Base-by-base conservation (phyloP, 805 yeast genomes). In the Candida endomychidarum region DNA sequence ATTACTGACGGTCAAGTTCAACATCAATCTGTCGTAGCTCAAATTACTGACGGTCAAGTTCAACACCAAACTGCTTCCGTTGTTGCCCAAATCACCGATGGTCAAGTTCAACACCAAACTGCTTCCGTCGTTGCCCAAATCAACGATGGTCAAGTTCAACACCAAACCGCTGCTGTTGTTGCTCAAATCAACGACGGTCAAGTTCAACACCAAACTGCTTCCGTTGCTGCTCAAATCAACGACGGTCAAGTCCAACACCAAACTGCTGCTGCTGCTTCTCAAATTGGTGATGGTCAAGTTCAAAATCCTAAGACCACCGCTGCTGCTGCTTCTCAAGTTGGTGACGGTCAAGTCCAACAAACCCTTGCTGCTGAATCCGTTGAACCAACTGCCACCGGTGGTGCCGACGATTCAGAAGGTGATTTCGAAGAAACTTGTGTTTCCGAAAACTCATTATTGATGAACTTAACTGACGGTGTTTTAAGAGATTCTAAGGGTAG, bases 1-100 rank as follows among this genome's bases (percentile, higher is more conserved):
- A 48, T 48, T 35, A 37, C 56, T 29, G 72, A 61, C 42, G 67
- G 67, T 31, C 38, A 65, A 79, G 46, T 83, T 78, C 63, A 78
- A 80, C 43, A 72, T 72, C 51, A 85, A 60, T 38, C 54, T 26
- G 60, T 53, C 19, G 50, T 57, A 18, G 48, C 50, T 45, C 67
- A 61, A 47, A 70, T 71, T 39, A 61, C 64, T 30, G 78, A 72
- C 48, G 78, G 78, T 38, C 78, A 72, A 57, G 61, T 71, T 44
- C 65, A 58, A 50, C 50, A 73, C 50, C 80, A 68, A 56, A 59
- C 58, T 29, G 44, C 66, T 38, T 54, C 62, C 39, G 65, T 72
- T 37, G 56, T 56, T 29, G 44, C 42, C 34, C 65, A 60, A 46
- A 60, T 58, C 26, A 40, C 51, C 24, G 68, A 66, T 32, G 73